Evolutionary conservation across 257 asterid species (phyloP).

Genomic region (Pogostemon cablin): DNA sequence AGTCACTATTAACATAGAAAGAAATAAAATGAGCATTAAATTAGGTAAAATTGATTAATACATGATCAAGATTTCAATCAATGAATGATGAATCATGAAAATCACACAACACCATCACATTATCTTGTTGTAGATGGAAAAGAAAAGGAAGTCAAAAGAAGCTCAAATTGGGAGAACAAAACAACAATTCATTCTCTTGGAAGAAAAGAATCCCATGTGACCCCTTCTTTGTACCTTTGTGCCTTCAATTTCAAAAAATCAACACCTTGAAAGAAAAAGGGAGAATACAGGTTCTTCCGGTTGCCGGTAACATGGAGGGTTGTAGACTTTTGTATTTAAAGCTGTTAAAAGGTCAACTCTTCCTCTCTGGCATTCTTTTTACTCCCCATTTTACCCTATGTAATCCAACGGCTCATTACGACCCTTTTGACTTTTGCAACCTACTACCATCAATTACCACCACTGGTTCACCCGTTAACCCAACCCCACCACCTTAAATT

Average conservation of each 20-base stretch:
- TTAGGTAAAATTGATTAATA: constrained; percentile 21
- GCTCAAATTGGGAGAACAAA: constrained; percentile 32
- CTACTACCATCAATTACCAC: constrained; percentile 34
- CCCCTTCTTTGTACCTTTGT: constrained; percentile 28
- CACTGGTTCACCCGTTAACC: constrained; percentile 48
- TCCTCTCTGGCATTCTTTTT: constrained; percentile 42
- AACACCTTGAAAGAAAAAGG: neutral
- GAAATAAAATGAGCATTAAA: neutral
- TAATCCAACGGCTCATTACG: constrained; percentile 52
- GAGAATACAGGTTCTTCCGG: constrained; percentile 16
- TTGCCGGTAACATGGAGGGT: constrained; percentile 27
- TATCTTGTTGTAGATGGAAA: neutral
- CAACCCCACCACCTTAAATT: constrained; percentile 37
- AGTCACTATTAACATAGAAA: neutral
- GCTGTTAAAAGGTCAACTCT: constrained; percentile 50
- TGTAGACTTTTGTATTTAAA: constrained; percentile 48
- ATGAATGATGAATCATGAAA: neutral
- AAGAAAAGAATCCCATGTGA: constrained; percentile 42
- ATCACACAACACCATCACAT: constrained; percentile 9
- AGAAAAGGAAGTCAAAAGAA: constrained; percentile 38
- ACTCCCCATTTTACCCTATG: constrained; percentile 37
- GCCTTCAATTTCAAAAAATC: constrained; percentile 25
- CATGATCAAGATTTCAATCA: neutral
- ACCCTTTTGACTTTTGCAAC: constrained; percentile 46
- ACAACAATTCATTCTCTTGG: constrained; percentile 33